Base-by-base conservation (phyloP, 1,284 basidiomycete species). In the Xanthoconium separans region DNA sequence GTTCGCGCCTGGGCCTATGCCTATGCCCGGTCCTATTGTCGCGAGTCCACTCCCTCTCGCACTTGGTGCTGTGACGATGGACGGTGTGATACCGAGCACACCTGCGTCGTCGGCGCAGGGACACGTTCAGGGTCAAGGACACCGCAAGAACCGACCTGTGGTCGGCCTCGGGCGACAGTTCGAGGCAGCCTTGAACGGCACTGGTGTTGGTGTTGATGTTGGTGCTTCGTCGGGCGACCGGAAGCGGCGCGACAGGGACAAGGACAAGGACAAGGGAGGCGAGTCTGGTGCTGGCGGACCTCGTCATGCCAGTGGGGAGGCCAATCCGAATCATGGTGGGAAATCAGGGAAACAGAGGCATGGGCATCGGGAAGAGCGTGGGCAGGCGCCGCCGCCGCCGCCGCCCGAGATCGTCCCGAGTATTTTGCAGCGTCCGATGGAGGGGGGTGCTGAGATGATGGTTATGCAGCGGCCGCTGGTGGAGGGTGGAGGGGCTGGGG, bases 81-180 rank as follows among this genome's bases (percentile, higher is more conserved):
- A 62, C 6, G 37, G 55, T 0, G 41, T 39, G 15, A n/a, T 46
- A 3, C 4, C 27, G 16, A n/a, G 34, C 18, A 20, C 50, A 11
- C 40, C 62, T 5, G 33, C 49, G 16, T 55, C 58, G 2, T 55
- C 58, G 2, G 50, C 68, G 3, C 76, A 20, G 56, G 22, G 16
- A 18, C 16, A 5, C 4, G 36, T 6, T 18, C 36, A 37, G 16
- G 36, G 36, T 5, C 36, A 11, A 20, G 34, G 52, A 4, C 56
- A 70, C 2, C 77, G 80, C 41, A 78, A 81, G 37, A 59, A 66
- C 9, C 78, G 85, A 7, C 84, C 84, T 4, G 72, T 83, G 22
- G 69, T 87, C 29, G 82, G 82, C 1, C 60, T 84, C 12, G 83
- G 76, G 1, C 75, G 85, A 22, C 82, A 85, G 46, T 83, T 87